A percentile compares a stretch with the other conserved stretches of the same genome.
Evolutionary conservation across 495 filamentous ascomycete species (phyloP).

Genomic region (Tuber melanosporum): DNA sequence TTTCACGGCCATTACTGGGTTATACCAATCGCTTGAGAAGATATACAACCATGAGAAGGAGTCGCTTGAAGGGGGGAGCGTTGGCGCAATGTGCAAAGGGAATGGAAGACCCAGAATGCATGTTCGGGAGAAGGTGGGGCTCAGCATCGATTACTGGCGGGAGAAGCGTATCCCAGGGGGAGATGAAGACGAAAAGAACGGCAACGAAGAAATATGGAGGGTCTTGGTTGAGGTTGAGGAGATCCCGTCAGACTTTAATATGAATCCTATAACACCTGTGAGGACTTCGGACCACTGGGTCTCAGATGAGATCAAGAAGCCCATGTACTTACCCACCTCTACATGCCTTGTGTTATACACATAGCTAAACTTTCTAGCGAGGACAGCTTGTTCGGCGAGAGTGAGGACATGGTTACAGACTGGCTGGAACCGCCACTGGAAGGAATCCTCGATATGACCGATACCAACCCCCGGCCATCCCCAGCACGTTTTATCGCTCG

Average conservation of each 20-base stretch:
- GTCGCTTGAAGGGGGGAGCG: slow-evolving; percentile 48
- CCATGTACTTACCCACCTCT: slow-evolving; percentile 15
- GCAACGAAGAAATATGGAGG: slow-evolving; percentile 51
- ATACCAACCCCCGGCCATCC: slow-evolving; percentile 44
- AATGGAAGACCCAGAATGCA: slow-evolving; percentile 79
- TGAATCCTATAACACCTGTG: slow-evolving; percentile 49
- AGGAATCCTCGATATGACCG: slow-evolving; percentile 42
- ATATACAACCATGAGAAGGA: slow-evolving; percentile 64
- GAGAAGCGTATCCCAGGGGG: slow-evolving; percentile 50
- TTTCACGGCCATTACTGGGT: slow-evolving; percentile 77
- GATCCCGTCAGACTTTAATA: slow-evolving; percentile 45
- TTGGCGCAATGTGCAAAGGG: slow-evolving; percentile 56
- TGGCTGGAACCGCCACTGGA: slow-evolving; percentile 57
- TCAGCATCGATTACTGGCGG: slow-evolving; percentile 83
- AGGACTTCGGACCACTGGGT: slow-evolving; percentile 66
- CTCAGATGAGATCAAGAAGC: slow-evolving; percentile 52
- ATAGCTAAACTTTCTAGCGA: slow-evolving; percentile 31
- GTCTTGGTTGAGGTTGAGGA: slow-evolving; percentile 59
- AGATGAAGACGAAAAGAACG: slow-evolving; percentile 35
- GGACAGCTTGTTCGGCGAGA: slow-evolving; percentile 45
- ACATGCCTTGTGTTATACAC: slow-evolving; percentile 5
- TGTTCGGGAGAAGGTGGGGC: slow-evolving; percentile 60
- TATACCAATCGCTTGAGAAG: slow-evolving; percentile 59
- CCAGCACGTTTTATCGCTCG: slow-evolving; percentile 76
- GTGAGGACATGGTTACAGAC: slow-evolving; percentile 50